A percentile compares a stretch with the other conserved stretches of the same genome.
Conservation (phyloP, 805 yeast genomes). For the Starmerella bacillaris region DNA sequence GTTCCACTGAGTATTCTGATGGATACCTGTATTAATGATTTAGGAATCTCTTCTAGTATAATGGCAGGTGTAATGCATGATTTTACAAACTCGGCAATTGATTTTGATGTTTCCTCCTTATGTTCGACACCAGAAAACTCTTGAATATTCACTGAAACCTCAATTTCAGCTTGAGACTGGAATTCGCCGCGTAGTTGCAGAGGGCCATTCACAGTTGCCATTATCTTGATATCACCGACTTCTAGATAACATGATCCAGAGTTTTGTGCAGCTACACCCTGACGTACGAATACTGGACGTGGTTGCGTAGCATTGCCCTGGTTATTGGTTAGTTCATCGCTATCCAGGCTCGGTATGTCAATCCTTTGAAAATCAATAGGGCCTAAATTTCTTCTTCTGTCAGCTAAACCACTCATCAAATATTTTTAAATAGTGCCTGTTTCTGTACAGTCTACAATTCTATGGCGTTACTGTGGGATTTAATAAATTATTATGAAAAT, state of each 20-base stretch:
- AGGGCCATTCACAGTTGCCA: conserved; percentile 73
- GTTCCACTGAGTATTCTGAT: conserved; percentile 42
- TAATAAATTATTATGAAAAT: no score
- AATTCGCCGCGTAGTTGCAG: conserved; percentile 65
- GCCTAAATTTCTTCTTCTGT: conserved; percentile 74
- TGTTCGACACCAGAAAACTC: conserved; percentile 30
- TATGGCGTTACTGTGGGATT: no score
- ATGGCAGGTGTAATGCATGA: conserved; percentile 37
- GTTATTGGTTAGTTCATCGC: conserved; percentile 1
- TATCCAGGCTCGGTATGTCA: conserved; percentile 22
- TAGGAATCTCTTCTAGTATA: conserved; percentile 60
- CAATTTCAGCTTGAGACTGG: conserved; percentile 44
- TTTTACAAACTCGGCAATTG: conserved; percentile 32
- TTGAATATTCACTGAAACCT: conserved; percentile 40
- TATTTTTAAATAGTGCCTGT: no score
- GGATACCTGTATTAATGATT: conserved; percentile 68
- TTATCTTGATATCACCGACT: conserved; percentile 37
- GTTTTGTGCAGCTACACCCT: conserved; percentile 50
- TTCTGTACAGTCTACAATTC: no score
- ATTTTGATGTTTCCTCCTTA: conserved; percentile 26
- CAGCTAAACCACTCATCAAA: conserved; percentile 27
- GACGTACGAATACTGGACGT: conserved; percentile 36
- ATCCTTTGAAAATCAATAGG: conserved; percentile 50
- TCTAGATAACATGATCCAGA: conserved; percentile 76
- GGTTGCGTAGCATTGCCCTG: conserved; percentile 16